phyloP scores from a whole-genome alignment of 2,329 filamentous ascomycete genomes.

The Akanthomyces muscarius region DNA sequence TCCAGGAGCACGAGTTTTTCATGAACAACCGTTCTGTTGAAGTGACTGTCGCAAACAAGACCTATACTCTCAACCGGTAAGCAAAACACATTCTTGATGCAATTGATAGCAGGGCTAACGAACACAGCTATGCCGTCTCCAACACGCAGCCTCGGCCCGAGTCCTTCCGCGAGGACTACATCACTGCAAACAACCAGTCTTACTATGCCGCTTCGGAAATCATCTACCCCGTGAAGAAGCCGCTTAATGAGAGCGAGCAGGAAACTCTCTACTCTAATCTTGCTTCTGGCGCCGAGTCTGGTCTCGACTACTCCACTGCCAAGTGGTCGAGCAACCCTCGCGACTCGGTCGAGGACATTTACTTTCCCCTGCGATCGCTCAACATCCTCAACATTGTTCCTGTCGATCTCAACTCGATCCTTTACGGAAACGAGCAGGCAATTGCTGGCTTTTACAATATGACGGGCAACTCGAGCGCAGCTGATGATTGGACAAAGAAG shows the following conservation, averaged over 20 bases:
- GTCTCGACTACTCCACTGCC: conserved; percentile 56
- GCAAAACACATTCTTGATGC: conserved; percentile 20
- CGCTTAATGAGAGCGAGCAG: conserved; percentile 50
- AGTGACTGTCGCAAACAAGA: conserved; percentile 42
- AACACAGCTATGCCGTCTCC: conserved; percentile 49
- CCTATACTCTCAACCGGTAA: conserved; percentile 54
- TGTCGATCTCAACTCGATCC: conserved; percentile 64
- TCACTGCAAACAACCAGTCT: conserved; percentile 60
- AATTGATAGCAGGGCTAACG: background rate
- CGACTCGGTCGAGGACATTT: conserved; percentile 56
- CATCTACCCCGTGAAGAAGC: conserved; percentile 49
- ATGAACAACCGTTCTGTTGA: conserved; percentile 55
- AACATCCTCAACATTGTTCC: conserved; percentile 57
- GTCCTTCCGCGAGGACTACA: conserved; percentile 62
- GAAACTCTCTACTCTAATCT: conserved; percentile 56
- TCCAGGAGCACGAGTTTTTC: conserved; percentile 63
- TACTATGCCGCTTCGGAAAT: conserved; percentile 57
- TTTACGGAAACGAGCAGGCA: conserved; percentile 61
- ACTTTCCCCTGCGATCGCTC: conserved; percentile 62
- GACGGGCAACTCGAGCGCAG: conserved; percentile 47
- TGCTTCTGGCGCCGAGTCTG: conserved; percentile 61
- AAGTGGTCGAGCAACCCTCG: conserved; percentile 55
- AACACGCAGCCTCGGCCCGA: conserved; percentile 66
- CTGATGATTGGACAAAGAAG: conserved; percentile 44
- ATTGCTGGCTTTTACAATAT: conserved; percentile 52